Conservation (phyloP, 2,329 filamentous ascomycete species). For the Epichloe gansuensis region DNA sequence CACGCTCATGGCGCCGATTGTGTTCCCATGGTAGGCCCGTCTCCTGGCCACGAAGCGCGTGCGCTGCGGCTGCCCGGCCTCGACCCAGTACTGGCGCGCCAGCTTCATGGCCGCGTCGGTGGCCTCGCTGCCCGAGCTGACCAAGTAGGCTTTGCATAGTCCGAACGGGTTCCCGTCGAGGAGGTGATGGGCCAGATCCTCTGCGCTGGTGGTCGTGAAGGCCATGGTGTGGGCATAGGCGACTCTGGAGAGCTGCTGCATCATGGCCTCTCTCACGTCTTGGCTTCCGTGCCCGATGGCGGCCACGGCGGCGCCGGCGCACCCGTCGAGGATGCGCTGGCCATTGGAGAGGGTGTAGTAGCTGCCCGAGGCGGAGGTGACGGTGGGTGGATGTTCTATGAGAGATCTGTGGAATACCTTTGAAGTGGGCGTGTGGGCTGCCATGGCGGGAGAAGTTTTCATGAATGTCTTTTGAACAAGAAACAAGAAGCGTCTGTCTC, state of each 20-base stretch:
- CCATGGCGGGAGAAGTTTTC: not conserved
- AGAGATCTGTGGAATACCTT: conserved; percentile 24
- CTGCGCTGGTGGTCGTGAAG: conserved; percentile 14
- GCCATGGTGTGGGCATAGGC: conserved; percentile 16
- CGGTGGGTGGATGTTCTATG: conserved; percentile 17
- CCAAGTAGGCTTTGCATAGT: conserved; percentile 15
- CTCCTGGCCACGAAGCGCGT: conserved; percentile 29
- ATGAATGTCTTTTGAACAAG: no score
- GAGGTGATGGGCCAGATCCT: conserved; percentile 17
- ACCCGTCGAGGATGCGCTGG: not conserved
- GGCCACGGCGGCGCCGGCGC: conserved; percentile 36
- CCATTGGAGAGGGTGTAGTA: conserved; percentile 21
- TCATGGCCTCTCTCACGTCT: conserved; percentile 42
- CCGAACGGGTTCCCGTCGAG: conserved; percentile 13
- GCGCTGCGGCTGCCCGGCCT: conserved; percentile 24
- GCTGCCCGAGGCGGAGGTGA: conserved; percentile 30
- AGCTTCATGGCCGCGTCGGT: conserved; percentile 36
- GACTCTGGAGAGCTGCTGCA: conserved; percentile 36
- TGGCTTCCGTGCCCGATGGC: conserved; percentile 50
- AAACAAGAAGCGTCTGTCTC: no score
- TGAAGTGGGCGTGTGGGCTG: not conserved
- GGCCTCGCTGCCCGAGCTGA: conserved; percentile 22
- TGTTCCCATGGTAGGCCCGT: conserved; percentile 39
- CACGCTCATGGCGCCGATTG: conserved; percentile 31
- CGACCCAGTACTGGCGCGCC: conserved; percentile 34